phyloP scores from a whole-genome alignment of 768 basidiomycete genomes.

The Trametes maxima region DNA sequence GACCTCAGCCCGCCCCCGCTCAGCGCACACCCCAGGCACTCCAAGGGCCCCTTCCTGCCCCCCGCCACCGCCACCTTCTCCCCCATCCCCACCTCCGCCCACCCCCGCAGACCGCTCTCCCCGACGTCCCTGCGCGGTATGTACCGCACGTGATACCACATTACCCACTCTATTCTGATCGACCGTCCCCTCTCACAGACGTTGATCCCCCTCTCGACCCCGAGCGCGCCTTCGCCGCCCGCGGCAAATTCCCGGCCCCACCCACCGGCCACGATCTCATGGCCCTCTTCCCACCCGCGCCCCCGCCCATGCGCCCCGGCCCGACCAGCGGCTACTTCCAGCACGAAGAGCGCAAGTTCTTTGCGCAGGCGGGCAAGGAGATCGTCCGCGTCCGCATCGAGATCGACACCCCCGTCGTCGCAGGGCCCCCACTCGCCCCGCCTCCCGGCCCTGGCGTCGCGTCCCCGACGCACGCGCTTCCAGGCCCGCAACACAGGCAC shows the following conservation, averaged over 20 bases:
- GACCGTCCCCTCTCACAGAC: slow-evolving; percentile 43
- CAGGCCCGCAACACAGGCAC: not conserved
- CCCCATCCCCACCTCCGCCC: slow-evolving; percentile 34
- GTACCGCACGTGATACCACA: slow-evolving; percentile 1
- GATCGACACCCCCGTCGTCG: slow-evolving; percentile 49
- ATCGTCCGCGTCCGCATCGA: slow-evolving; percentile 76
- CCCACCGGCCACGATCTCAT: slow-evolving; percentile 83
- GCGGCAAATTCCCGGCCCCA: slow-evolving; percentile 68
- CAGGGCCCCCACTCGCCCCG: not conserved
- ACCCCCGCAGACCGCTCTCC: slow-evolving; percentile 58
- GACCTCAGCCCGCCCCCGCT: slow-evolving; percentile 40
- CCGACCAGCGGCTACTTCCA: slow-evolving; percentile 76
- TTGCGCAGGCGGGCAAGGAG: slow-evolving; percentile 76
- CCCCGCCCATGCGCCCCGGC: slow-evolving; percentile 63
- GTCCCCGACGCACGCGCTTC: slow-evolving; percentile 7
- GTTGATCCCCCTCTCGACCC: slow-evolving; percentile 59
- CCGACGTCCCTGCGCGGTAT: slow-evolving; percentile 65
- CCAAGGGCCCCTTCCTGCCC: slow-evolving; percentile 11
- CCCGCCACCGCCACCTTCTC: slow-evolving; percentile 34
- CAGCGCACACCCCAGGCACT: slow-evolving; percentile 9
- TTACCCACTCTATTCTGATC: not conserved
- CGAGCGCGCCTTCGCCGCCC: slow-evolving; percentile 44
- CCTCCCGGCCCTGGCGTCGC: not conserved
- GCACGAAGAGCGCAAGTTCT: slow-evolving; percentile 78
- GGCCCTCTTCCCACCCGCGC: slow-evolving; percentile 77